A percentile compares a stretch with the other conserved stretches of the same genome.
These are phyloP conservation scores for Pichia sorboxylosa DNA, from an alignment of 1,139 yeast species.

Conservation along the genomic window DNA sequence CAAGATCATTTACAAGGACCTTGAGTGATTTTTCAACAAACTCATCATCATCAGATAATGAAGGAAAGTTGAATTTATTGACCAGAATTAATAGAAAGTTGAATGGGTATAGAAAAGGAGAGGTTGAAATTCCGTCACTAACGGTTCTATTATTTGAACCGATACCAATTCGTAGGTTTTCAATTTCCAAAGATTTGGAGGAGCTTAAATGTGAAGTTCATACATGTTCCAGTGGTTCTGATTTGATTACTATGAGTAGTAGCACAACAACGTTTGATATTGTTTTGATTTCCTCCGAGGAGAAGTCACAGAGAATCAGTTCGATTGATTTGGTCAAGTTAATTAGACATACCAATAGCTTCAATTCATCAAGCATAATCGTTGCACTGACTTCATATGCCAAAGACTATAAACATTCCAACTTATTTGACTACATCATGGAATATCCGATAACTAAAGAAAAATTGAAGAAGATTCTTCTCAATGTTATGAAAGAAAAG, in stretches of 20 bases:
- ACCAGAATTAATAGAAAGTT: slow-evolving; percentile 37
- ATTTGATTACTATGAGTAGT: slow-evolving; percentile 68
- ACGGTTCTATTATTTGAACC: slow-evolving; percentile 71
- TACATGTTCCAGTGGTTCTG: slow-evolving; percentile 70
- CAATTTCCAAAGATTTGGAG: slow-evolving; percentile 54
- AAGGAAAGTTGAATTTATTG: slow-evolving; percentile 43
- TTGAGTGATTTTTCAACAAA: slow-evolving; percentile 41
- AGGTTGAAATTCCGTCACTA: slow-evolving; percentile 4
- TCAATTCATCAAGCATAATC: slow-evolving; percentile 67
- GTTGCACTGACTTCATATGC: slow-evolving; percentile 67
- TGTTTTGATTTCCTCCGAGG: slow-evolving; percentile 65
- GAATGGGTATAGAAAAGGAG: slow-evolving; percentile 8
- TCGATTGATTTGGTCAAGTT: slow-evolving; percentile 63
- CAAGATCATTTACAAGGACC: slow-evolving; percentile 21
- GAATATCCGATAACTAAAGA: slow-evolving; percentile 60
- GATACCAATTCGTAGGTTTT: slow-evolving; percentile 68
- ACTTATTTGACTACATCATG: slow-evolving; percentile 58
- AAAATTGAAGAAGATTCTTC: too few species aligned
- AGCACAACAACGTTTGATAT: slow-evolving; percentile 78
- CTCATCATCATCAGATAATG: slow-evolving; percentile 64
- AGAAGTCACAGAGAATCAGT: slow-evolving; percentile 53
- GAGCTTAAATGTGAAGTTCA: slow-evolving; percentile 74
- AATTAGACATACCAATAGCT: slow-evolving; percentile 64
- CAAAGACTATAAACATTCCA: slow-evolving; percentile 48
- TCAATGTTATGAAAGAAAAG: too few species aligned